Evolutionary conservation across 1,284 basidiomycete genomes (phyloP), one percentile per base, ranked within the genome.

Genomic region (Trichosporon sp.): DNA sequence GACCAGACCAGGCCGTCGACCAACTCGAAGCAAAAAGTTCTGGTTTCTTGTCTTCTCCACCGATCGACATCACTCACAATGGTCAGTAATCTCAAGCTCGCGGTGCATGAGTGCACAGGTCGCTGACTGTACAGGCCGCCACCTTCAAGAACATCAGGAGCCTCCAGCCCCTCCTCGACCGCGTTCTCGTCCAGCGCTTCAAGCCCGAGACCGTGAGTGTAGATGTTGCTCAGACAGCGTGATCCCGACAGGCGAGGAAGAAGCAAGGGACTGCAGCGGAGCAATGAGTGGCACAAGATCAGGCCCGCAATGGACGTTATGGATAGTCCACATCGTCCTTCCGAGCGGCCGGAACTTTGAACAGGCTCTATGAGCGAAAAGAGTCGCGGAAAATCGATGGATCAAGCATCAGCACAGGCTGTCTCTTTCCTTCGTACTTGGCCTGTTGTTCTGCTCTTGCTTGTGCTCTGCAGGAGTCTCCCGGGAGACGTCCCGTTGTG

Each of bases 121-220:
- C 8, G 4, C 63, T 61, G 36, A 60, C 58, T 6, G 10, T 13
- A 10, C 67, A 79, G 79, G 73, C 80, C 58, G 81, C 83, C 66
- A 94, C 93, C 31, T 92, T 96, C 88, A 95, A 92, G 83, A 90
- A 88, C 73, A 97, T 98, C 86, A 92, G 88, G 84, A 85, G 94
- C 61, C 82, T 98, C 71, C 83, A 93, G 71, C 95, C 95, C 67
- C 88, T 98, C 61, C 84, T 98, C 66, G 95, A 98, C 88, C 91
- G 95, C 72, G 91, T 99, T 69, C 86, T 99, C 68, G 94, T 99
- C 66, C 95, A 98, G 84, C 87, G 95, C 69, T 95, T 95, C 87
- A 97, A 97, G 84, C 84, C 92, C 46, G 92, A 93, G 71, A 89
- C 90, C 2, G 91, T 93, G 73, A 69, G 87, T 83, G 21, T 34